Evolutionary conservation across 139 green algal species (phyloP), one percentile per base, ranked within the genome.

Genomic region (Axilococcus clingmanii): DNA sequence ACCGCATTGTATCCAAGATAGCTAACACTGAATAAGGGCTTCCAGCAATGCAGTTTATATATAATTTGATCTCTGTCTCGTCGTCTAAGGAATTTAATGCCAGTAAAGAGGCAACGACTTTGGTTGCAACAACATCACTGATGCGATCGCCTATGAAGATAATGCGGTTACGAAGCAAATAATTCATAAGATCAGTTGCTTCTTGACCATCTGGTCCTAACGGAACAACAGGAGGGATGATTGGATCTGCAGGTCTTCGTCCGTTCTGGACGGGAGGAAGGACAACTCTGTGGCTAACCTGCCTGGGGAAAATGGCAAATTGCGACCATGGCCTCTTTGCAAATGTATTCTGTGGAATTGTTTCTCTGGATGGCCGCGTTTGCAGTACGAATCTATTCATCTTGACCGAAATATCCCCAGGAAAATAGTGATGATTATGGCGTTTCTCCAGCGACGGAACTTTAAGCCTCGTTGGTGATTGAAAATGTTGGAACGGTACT

Each of bases 1-100:
- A 69, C 28, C 78, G 48, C 31, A 96, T 92, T 4, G 82, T 77
- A 65, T 96, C 88, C 23, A 96, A 59, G n/a, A 96, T 82, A 1
- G 75, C 74, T 11, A 84, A 61, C 4, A 93, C 69, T 22, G 76
- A 66, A 62, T 95, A 96, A 20, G 82, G 73, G 37, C 75, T 73
- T 12, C 86, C 37, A 76, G 73, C 74, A 59, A 57, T 40, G 32
- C 74, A 93, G 70, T 97, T 97, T 67, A 97, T 94, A 72, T 97
- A 97, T 24, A 97, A 59, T 44, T 85, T 82, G 51, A 97, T 96
- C 17, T 94, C 84, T 38, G 84, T 67, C 0, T 78, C 62, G 4
- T 77, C 59, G 54, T 94, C 74, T 25, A 93, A 63, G 0, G 77
- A 72, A 55, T 96, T 87, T 31, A 97, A 57, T 8, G 90, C 84